A percentile compares a stretch with the other conserved stretches of the same genome.
Conservation (phyloP, 768 basidiomycete species). For the Russula abietina region DNA sequence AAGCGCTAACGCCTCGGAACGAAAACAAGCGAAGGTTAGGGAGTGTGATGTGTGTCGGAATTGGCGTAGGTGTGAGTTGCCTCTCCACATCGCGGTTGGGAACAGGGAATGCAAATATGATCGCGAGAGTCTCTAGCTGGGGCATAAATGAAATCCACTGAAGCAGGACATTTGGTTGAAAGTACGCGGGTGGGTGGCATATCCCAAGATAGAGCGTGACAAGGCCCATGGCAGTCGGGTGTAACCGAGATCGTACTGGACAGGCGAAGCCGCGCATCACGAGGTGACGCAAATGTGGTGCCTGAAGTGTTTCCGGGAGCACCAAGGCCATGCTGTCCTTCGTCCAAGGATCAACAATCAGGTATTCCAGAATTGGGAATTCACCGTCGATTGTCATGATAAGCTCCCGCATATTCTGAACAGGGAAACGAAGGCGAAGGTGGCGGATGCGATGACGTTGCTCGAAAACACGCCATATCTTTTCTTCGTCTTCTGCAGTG, state of each 20-base stretch:
- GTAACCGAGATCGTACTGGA: neutral
- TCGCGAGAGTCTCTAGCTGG: neutral
- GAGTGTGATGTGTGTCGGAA: neutral
- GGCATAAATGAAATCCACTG: neutral
- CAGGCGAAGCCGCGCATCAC: neutral
- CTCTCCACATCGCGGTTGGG: neutral
- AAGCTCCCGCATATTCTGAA: neutral
- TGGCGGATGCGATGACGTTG: neutral
- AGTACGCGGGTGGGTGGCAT: neutral
- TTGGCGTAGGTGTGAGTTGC: neutral
- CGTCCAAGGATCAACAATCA: neutral
- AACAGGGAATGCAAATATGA: neutral
- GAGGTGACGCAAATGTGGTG: neutral
- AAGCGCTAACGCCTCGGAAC: neutral
- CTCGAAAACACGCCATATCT: neutral
- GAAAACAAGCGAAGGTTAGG: neutral
- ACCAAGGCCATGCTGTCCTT: neutral
- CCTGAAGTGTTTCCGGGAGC: neutral
- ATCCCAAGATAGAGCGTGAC: neutral
- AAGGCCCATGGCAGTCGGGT: neutral
- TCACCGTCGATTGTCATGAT: neutral
- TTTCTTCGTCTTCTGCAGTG: neutral
- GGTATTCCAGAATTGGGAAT: neutral
- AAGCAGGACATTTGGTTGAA: neutral
- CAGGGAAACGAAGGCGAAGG: neutral